These are phyloP conservation scores for Mycena vitilis DNA, from an alignment of 768 basidiomycete genomes.

Conservation along the genomic window DNA sequence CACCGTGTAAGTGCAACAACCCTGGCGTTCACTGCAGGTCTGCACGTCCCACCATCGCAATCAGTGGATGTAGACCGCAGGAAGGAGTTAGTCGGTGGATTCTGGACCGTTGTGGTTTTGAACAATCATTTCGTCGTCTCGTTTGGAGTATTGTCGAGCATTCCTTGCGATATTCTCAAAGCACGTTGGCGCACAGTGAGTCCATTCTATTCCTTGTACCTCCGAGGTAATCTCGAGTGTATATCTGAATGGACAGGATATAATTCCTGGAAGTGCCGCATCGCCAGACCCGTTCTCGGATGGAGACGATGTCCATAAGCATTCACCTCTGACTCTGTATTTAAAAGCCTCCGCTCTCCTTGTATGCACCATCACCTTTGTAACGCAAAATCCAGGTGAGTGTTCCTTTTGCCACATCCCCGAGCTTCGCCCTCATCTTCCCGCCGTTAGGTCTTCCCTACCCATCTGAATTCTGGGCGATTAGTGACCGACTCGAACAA, in stretches of 20 bases:
- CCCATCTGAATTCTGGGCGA: not conserved
- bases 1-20: conserved; percentile 24
- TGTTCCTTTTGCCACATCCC: not conserved
- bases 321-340: no score
- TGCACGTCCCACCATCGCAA: conserved; percentile 1
- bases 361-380: conserved; percentile 17
- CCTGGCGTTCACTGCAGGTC: conserved; percentile 15
- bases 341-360: conserved; percentile 20
- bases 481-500: conserved; percentile 2
- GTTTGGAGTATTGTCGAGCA: conserved; percentile 16
- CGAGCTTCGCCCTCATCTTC: not conserved
- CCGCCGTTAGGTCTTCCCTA: not conserved
- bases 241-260: not conserved
- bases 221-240: not conserved
- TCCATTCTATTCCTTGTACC: not conserved
- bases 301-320: not conserved
- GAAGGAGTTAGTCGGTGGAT: conserved; percentile 16
- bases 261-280: not conserved
- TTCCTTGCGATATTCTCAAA: conserved; percentile 12
- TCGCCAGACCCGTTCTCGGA: not conserved
- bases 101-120: conserved; percentile 29
- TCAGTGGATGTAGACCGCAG: not conserved
- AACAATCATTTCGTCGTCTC: conserved; percentile 27
- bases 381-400: not conserved
- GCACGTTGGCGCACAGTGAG: conserved; percentile 21